Conservation (phyloP, 1,284 basidiomycete species). For the Rugosomyces carneus region DNA sequence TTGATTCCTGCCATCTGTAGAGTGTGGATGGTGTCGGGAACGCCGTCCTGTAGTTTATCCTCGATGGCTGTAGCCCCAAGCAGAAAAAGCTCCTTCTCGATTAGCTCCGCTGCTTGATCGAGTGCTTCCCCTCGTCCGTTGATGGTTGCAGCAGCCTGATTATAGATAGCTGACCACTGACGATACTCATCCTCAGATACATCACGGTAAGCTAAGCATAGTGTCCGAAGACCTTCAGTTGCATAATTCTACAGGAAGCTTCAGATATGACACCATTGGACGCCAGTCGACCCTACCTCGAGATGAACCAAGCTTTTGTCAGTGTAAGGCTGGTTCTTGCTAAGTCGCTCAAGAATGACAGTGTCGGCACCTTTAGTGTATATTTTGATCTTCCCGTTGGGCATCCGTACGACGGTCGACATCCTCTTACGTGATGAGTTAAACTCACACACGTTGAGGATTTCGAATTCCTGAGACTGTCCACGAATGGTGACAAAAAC, state of each 20-base stretch:
- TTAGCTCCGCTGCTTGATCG: slow-evolving; percentile 78
- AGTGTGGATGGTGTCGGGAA: slow-evolving; percentile 92
- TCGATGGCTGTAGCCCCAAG: slow-evolving; percentile 94
- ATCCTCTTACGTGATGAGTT: slow-evolving; percentile 92
- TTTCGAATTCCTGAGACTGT: slow-evolving; percentile 74
- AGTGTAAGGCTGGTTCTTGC: too few species aligned
- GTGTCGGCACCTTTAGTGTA: slow-evolving; percentile 98
- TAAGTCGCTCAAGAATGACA: slow-evolving; percentile 87
- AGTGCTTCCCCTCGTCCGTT: slow-evolving; percentile 86
- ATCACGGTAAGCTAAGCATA: slow-evolving; percentile 84
- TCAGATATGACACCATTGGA: too few species aligned
- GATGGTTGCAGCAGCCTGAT: slow-evolving; percentile 71
- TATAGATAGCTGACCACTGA: slow-evolving; percentile 78
- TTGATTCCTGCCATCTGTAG: slow-evolving; percentile 94
- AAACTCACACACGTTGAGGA: slow-evolving; percentile 84
- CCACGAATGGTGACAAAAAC: slow-evolving; percentile 85
- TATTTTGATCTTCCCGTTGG: slow-evolving; percentile 76
- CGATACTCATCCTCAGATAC: slow-evolving; percentile 81
- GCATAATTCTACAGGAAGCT: slow-evolving; percentile 92
- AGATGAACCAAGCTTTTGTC: too few species aligned
- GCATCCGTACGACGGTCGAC: slow-evolving; percentile 83
- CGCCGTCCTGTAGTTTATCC: slow-evolving; percentile 95
- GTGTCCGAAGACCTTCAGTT: slow-evolving; percentile 86
- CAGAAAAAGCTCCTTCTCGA: slow-evolving; percentile 80
- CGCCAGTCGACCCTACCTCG: too few species aligned